Evolutionary conservation across 2,329 filamentous ascomycete genomes (phyloP).

Genomic region (Orbilia quercus): DNA sequence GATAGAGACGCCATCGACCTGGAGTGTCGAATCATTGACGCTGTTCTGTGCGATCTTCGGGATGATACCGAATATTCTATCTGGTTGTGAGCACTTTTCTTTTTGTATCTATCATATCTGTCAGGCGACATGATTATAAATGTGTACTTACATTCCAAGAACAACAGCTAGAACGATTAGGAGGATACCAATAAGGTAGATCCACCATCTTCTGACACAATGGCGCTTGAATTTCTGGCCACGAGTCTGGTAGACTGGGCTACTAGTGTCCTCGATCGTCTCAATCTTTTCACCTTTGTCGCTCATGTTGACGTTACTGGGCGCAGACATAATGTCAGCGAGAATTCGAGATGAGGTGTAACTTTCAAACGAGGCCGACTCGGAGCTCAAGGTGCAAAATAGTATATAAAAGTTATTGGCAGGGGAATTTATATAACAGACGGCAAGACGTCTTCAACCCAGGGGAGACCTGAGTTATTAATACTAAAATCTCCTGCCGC

Average conservation of each 20-base stretch:
- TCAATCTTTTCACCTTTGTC: slow-evolving; percentile 50
- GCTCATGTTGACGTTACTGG: slow-evolving; percentile 38
- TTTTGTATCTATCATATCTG: no score
- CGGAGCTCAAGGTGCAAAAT: not conserved
- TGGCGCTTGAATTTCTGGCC: slow-evolving; percentile 65
- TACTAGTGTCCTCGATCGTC: slow-evolving; percentile 49
- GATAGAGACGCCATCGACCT: slow-evolving; percentile 68
- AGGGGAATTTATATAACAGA: not conserved
- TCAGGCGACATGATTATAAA: no score
- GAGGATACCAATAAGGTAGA: slow-evolving; percentile 68
- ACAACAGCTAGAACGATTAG: slow-evolving; percentile 69
- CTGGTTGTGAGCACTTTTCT: not conserved
- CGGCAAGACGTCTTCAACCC: not conserved
- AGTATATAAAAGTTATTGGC: no score
- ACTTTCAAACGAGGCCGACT: not conserved
- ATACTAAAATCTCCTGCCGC: not conserved
- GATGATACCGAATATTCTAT: slow-evolving; percentile 70
- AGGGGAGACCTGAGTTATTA: slow-evolving; percentile 10
- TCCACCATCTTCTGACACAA: slow-evolving; percentile 72
- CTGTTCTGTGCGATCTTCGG: slow-evolving; percentile 71
- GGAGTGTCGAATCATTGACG: slow-evolving; percentile 68
- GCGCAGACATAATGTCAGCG: slow-evolving; percentile 9
- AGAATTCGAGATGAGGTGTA: not conserved
- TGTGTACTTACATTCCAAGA: slow-evolving; percentile 69
- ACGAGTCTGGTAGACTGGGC: slow-evolving; percentile 24